Evolutionary conservation across 805 yeast genomes (phyloP).

Genomic region (Debaryomyces hansenii): DNA sequence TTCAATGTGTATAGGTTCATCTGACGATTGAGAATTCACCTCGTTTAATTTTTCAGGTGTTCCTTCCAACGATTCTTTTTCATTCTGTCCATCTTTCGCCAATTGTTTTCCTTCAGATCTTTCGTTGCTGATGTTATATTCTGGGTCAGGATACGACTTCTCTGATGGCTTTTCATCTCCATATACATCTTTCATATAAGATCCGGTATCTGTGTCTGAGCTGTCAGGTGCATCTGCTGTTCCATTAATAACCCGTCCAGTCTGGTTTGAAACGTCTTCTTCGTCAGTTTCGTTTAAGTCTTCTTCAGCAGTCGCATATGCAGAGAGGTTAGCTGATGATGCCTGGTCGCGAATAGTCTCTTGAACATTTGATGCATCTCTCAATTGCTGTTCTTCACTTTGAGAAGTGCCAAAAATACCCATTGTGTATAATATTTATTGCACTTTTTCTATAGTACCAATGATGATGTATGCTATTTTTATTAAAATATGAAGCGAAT

Average conservation of each 20-base stretch:
- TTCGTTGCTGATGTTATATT: constrained; percentile 2
- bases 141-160: constrained; percentile 8
- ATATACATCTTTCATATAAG: not conserved
- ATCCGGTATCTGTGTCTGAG: not conserved
- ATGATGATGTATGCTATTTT: too few species aligned
- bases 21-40: not conserved
- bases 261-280: not conserved
- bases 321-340: not conserved
- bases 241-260: not conserved
- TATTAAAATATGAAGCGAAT: too few species aligned
- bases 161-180: not conserved
- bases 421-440: not conserved
- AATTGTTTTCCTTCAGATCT: constrained; percentile 7
- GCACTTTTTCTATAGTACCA: too few species aligned
- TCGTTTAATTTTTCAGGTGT: not conserved
- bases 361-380: constrained; percentile 19
- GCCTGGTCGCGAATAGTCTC: constrained; percentile 1
- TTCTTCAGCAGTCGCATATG: not conserved
- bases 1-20: not conserved
- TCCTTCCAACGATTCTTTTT: not conserved
- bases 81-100: constrained; percentile 3
- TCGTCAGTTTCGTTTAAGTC: constrained; percentile 3
- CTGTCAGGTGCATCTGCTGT: not conserved
- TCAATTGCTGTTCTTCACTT: constrained; percentile 26
- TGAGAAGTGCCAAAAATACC: constrained; percentile 32